phyloP scores from a whole-genome alignment of 2,329 filamentous ascomycete genomes.

The Fusarium citri region DNA sequence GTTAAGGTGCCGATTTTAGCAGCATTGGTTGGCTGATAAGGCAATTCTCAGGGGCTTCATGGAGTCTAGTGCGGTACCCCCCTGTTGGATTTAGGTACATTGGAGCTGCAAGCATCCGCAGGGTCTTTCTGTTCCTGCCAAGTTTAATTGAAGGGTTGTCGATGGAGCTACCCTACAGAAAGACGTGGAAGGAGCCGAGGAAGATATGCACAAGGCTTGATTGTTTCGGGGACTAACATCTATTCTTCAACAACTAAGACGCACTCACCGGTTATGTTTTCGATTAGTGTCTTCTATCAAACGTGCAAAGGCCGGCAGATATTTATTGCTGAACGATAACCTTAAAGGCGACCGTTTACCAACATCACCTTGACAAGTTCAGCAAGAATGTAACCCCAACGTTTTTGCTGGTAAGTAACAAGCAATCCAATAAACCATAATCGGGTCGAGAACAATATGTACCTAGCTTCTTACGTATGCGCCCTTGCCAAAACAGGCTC shows the following conservation, averaged over 20 bases:
- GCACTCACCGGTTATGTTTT: neutral
- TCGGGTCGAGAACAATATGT: neutral
- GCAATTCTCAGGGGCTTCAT: conserved; percentile 14
- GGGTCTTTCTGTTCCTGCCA: conserved; percentile 2
- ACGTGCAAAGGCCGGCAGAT: neutral
- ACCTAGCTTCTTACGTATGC: neutral
- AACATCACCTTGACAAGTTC: neutral
- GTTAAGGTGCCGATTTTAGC: conserved; percentile 9
- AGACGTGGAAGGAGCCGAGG: neutral
- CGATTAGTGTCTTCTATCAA: neutral
- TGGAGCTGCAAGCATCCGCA: conserved; percentile 1
- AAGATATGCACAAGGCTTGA: neutral
- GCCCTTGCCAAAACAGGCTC: neutral
- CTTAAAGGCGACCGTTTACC: too few species aligned
- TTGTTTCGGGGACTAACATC: neutral
- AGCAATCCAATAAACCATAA: neutral
- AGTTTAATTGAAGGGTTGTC: conserved; percentile 12
- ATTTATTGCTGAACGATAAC: neutral
- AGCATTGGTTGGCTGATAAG: conserved; percentile 26
- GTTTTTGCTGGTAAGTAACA: neutral
- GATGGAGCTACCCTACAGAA: neutral
- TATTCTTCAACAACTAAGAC: neutral
- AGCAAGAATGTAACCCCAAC: neutral
- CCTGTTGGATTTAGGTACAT: conserved; percentile 3
- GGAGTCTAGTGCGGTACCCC: conserved; percentile 11